phyloP scores from a whole-genome alignment of 2,329 filamentous ascomycete species.

The Hyphodiscus sp. region DNA sequence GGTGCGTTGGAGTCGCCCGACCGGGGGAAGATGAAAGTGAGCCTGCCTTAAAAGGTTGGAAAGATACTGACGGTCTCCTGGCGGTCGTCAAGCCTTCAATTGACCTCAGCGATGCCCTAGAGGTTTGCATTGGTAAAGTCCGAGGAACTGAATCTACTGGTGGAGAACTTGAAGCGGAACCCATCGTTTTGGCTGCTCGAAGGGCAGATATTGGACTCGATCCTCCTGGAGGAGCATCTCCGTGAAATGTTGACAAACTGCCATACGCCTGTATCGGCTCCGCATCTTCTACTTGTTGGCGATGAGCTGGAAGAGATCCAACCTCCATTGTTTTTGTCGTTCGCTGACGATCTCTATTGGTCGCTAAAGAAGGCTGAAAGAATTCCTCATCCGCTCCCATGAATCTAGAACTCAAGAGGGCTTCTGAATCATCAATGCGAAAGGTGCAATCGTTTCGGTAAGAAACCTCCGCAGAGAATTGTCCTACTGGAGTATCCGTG shows the following conservation, averaged over 20 bases:
- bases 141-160: constrained; percentile 45
- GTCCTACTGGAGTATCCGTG: constrained; percentile 79
- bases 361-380: constrained; percentile 68
- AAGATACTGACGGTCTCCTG: constrained; percentile 77
- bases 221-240: constrained; percentile 66
- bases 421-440: constrained; percentile 84
- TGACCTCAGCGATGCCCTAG: constrained; percentile 32
- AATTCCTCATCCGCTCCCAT: constrained; percentile 86
- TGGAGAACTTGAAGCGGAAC: constrained; percentile 54
- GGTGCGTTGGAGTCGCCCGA: constrained; percentile 26
- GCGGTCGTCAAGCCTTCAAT: constrained; percentile 45
- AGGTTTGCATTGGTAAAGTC: constrained; percentile 25
- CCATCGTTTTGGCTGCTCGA: constrained; percentile 56
- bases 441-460: constrained; percentile 90
- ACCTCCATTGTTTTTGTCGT: constrained; percentile 43
- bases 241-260: constrained; percentile 83
- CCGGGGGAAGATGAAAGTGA: constrained; percentile 84
- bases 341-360: constrained; percentile 31
- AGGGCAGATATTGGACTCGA: constrained; percentile 84
- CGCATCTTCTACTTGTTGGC: constrained; percentile 38
- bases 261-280: constrained; percentile 79
- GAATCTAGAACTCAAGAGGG: constrained; percentile 84
- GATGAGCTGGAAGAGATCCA: constrained; percentile 68
- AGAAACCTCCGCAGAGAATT: constrained; percentile 72
- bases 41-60: constrained; percentile 93